A percentile compares a stretch with the other conserved stretches of the same genome.
Conservation (phyloP, 768 basidiomycete species). For the Xerocomellus chrysenteron region DNA sequence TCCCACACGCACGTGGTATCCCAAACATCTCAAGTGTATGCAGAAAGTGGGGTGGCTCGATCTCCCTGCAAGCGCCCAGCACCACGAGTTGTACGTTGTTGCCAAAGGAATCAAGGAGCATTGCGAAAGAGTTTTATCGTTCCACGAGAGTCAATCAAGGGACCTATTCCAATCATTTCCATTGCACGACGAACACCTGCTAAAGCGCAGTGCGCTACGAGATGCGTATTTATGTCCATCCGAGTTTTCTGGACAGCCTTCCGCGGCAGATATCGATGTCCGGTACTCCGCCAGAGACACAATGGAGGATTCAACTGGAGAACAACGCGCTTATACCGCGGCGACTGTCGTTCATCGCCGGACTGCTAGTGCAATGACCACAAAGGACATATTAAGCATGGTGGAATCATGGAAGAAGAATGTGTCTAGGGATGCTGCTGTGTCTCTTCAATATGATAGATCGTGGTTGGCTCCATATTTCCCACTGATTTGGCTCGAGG, state of each 20-base stretch:
- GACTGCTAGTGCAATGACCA: neutral
- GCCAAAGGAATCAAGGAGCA: constrained; percentile 32
- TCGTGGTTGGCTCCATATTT: constrained; percentile 30
- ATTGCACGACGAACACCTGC: constrained; percentile 1
- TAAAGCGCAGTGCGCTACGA: constrained; percentile 13
- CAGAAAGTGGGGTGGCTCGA: constrained; percentile 37
- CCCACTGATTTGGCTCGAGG: constrained; percentile 25
- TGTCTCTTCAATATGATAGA: constrained; percentile 25
- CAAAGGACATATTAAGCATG: constrained; percentile 1
- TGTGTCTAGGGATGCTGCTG: neutral
- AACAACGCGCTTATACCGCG: too few species aligned
- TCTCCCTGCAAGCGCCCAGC: constrained; percentile 29
- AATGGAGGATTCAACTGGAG: too few species aligned
- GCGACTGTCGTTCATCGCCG: neutral
- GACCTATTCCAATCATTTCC: constrained; percentile 6
- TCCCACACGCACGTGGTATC: constrained; percentile 39
- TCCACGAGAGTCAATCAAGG: neutral
- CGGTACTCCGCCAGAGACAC: too few species aligned
- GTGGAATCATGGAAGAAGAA: constrained; percentile 6
- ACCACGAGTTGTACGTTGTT: constrained; percentile 27
- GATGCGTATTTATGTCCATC: too few species aligned
- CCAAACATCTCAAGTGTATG: constrained; percentile 38
- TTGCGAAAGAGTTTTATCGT: constrained; percentile 12
- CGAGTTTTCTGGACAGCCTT: constrained; percentile 16
- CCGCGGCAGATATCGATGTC: neutral